Base-by-base conservation (phyloP, 192 early-diverging fungal species). In the Gryganskiella cystojenkinii region DNA sequence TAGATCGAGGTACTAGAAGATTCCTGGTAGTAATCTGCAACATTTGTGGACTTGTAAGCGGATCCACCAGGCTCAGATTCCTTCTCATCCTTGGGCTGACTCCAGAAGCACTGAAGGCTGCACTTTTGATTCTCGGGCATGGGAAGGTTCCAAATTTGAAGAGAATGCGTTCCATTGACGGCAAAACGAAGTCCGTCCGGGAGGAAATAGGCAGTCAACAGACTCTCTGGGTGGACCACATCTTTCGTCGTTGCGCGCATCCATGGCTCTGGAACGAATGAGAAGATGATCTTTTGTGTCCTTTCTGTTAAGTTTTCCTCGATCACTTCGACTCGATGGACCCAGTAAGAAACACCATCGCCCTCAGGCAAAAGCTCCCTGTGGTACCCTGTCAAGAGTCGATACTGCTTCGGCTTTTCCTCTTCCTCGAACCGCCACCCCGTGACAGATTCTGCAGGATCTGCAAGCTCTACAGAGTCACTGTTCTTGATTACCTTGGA, bases 181-280 rank as follows among this genome's bases (percentile, higher is more conserved):
- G 50, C 66, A 22, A 78, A 78, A 0, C 74, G 65, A 11, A 50
- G 57, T 19, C 67, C 54, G 25, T 60, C 47, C 37, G 67, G 66
- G 19, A 69, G 34, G 56, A 78, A 78, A 37, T 52, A 78, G 3
- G 56, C 56, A 1, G 65, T 58, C 30, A 69, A 47, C n/a, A 78
- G 22, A 40, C 63, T 64, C 31, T 78, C 74, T 3, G 74, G 74
- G 7, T 69, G 54, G 1, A 51, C 61, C 4, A 68, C 64, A 6
- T 78, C 74, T 8, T 17, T 46, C 8, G 74, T 78, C 31, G 66
- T 69, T 17, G 62, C 61, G 9, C 74, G 74, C 74, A 78, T 78
- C 74, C 74, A 78, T 3, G 74, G 74, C 42, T 78, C 74, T 1
- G 74, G 74, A 14, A 78, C 60, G 14, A 78, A 78, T 4, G 74